Base-by-base conservation (phyloP, 2,329 filamentous ascomycete species). In the Stemphylium beticola region DNA sequence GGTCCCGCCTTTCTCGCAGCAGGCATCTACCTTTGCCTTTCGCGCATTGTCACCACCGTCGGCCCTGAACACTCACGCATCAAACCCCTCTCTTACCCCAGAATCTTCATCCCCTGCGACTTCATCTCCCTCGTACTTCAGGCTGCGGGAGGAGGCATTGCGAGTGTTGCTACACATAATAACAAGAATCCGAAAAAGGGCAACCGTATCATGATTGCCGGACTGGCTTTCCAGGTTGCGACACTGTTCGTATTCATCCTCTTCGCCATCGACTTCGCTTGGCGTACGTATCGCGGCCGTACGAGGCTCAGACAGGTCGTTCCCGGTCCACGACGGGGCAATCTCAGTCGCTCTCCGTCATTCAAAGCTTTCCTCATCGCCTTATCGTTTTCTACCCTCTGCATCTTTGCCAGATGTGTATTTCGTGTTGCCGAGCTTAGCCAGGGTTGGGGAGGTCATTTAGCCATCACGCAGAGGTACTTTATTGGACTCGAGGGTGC, bases 341-440 rank as follows among this genome's bases (percentile, higher is more conserved):
- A 56, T 17, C 58, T 72, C 17, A 64, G 69, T 5, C 40, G 49
- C 36, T 79, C 78, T 12, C 64, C 62, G 40, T 66, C 71, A 20
- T 87, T 88, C 75, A 77, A 77, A 49, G 77, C 77, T 11, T 88
- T 88, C 70, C 70, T 86, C 4, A 65, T 64, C n/a, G 83, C 82
- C 10, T 77, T 89, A 15, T 69, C 76, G 1, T 69, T 88, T 2
- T 81, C 85, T 2, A 87, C 86, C n/a, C 47, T 88, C 11, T 82
- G 81, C 62, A 85, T 91, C 65, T 83, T 90, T 57, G 83, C 84
- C 64, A 79, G 88, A 8, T 86, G 83, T 60, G 82, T 86, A 37
- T 91, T 86, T 73, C 82, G 88, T 49, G 83, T 89, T 18, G 84
- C 83, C 0, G 87, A 91, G 79, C 74, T 91, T 59, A 83, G 81